Conservation (phyloP, 2,329 filamentous ascomycete species). For the Colletotrichum lini region DNA sequence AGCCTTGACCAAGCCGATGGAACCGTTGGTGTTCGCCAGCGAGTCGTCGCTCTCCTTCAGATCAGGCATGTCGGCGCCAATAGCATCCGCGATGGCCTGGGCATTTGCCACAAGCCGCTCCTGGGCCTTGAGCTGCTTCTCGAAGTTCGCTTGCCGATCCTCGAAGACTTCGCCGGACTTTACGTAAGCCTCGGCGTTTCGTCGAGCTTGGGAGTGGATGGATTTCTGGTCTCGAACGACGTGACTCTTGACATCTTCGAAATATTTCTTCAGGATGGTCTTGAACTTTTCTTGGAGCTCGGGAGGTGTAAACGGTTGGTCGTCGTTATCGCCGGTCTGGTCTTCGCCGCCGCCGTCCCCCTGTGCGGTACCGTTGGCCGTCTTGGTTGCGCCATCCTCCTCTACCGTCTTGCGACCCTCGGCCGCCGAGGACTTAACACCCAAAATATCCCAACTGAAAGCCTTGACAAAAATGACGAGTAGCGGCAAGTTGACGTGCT, state of each 20-base stretch:
- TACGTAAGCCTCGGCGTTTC: conserved; percentile 98
- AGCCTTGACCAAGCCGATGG: conserved; percentile 93
- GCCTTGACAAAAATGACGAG: conserved; percentile 96
- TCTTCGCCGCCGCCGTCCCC: conserved; percentile 26
- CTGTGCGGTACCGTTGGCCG: conserved; percentile 44
- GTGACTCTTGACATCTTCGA: conserved; percentile 93
- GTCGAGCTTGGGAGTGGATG: conserved; percentile 86
- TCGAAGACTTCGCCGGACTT: conserved; percentile 99
- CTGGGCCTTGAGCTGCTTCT: conserved; percentile 92
- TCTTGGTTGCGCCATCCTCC: conserved; percentile 80
- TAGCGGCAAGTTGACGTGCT: conserved; percentile 90
- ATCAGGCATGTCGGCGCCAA: conserved; percentile 94
- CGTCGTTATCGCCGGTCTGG: conserved; percentile 55
- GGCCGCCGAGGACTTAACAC: conserved; percentile 78
- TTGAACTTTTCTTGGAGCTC: conserved; percentile 89
- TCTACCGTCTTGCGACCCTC: conserved; percentile 89
- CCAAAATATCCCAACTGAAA: conserved; percentile 95
- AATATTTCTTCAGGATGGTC: conserved; percentile 88
- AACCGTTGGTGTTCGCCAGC: conserved; percentile 76
- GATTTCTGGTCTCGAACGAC: conserved; percentile 93
- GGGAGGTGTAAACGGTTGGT: conserved; percentile 80
- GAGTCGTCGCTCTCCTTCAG: conserved; percentile 85
- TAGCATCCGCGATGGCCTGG: conserved; percentile 88
- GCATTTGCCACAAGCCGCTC: conserved; percentile 92
- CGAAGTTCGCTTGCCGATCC: conserved; percentile 94